phyloP scores from a whole-genome alignment of 345 rosid genomes.

The Gossypium turneri region DNA sequence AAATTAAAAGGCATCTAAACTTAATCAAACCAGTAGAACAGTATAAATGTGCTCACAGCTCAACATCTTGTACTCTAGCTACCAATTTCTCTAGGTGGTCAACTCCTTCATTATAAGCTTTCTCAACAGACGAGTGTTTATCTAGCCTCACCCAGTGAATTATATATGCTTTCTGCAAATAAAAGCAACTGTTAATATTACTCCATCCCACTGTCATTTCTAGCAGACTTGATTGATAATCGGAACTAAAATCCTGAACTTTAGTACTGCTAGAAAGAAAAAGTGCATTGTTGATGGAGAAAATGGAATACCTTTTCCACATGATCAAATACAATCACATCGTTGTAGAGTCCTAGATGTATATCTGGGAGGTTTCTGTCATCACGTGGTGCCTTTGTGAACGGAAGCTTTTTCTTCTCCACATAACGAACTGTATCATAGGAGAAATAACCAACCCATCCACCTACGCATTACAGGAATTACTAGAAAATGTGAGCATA shows the following conservation, averaged over 20 bases:
- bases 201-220: neutral
- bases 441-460: constrained; percentile 95
- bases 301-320: constrained; percentile 63
- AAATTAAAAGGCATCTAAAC: neutral
- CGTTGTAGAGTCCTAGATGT: constrained; percentile 76
- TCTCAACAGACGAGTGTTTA: constrained; percentile 38
- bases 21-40: neutral
- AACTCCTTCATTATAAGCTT: constrained; percentile 50
- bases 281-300: neutral
- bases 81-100: constrained; percentile 40
- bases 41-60: constrained; percentile 34
- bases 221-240: neutral
- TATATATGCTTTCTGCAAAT: constrained; percentile 43
- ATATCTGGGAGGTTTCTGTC: constrained; percentile 86
- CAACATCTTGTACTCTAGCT: constrained; percentile 36
- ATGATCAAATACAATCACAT: constrained; percentile 80
- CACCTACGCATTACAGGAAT: constrained; percentile 47
- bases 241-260: neutral
- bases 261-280: neutral
- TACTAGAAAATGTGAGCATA: neutral
- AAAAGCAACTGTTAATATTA: neutral
- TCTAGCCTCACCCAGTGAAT: constrained; percentile 63
- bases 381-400: constrained; percentile 67
- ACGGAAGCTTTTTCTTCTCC: constrained; percentile 73
- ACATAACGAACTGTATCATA: constrained; percentile 83